Evolutionary conservation across 257 asterid species (phyloP).

Genomic region (Jaltomata sinuosa): DNA sequence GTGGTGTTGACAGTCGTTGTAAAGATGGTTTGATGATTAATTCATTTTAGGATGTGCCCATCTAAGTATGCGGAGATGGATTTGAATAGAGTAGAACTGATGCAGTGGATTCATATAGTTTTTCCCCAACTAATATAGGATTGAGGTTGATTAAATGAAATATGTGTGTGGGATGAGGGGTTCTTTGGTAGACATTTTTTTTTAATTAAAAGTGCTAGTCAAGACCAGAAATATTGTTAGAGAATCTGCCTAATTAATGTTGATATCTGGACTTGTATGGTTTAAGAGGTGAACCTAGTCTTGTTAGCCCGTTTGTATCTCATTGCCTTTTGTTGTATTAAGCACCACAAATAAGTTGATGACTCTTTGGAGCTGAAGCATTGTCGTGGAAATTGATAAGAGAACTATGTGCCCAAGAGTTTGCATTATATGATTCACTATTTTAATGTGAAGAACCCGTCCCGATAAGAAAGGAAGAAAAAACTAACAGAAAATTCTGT

Average conservation of each 20-base stretch:
- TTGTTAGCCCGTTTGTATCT: neutral
- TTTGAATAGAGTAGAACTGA: neutral
- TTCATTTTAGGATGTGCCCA: neutral
- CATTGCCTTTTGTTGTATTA: neutral
- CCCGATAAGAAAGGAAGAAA: neutral
- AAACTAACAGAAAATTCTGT: neutral
- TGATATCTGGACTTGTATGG: neutral
- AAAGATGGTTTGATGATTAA: neutral
- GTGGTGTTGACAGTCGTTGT: neutral
- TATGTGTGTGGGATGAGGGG: neutral
- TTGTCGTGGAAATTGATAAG: neutral
- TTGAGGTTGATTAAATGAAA: neutral
- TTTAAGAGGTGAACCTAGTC: neutral
- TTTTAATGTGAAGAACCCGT: neutral
- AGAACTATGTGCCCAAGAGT: neutral
- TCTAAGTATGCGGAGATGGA: neutral
- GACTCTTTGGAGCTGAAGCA: neutral
- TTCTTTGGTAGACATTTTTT: neutral
- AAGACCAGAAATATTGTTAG: neutral
- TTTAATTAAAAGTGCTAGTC: neutral
- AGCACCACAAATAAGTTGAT: neutral
- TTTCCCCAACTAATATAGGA: neutral
- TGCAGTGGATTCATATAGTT: neutral
- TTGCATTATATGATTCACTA: neutral
- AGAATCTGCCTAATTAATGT: neutral